Base-by-base conservation (phyloP, 1,139 yeast species). In the Zygotorulaspora mrakii region DNA sequence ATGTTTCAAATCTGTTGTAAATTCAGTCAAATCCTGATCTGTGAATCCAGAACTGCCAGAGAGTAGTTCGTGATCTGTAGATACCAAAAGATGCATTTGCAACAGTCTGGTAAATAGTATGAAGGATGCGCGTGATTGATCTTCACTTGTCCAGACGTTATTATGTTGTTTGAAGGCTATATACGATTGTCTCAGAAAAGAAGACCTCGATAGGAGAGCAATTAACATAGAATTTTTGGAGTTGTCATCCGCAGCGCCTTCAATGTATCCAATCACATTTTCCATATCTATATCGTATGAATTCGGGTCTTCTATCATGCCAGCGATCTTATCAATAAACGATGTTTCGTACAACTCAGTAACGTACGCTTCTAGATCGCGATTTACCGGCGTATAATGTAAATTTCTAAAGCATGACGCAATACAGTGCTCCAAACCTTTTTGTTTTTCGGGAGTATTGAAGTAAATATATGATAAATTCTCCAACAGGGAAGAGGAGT, bases 21-120 rank as follows among this genome's bases (percentile, higher is more conserved):
- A 69, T 1, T 62, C 54, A 3, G 52, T 46, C 4, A 81, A 71
- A n/a, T 76, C 71, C 0, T 64, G 67, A 11, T 68, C 51, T 0
- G 73, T 60, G n/a, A 84, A 60, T 25, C 66, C 69, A 1, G 69
- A 76, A 41, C 62, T 52, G 8, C 60, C 59, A 38, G 51, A 39
- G 25, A 76, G 73, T 38, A 82, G 65, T 53, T 83, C 94, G 16
- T 68, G 63, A 56, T 87, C 95, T 45, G 80, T 84, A 0, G 89
- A 76, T 2, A 87, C 77, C 24, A 80, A 73, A 17, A 81, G 58
- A 62, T 77, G 69, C 48, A 77, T 76, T 3, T 80, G 74, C 37
- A 77, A 67, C 1, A 80, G 52, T 44, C 79, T 81, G 37, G 78
- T 65, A 24, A 74, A 46, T 5, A 48, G 40, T 9, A 39, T 39